A percentile compares a stretch with the other conserved stretches of the same genome.
Conservation (phyloP, 768 basidiomycete species). For the Leccinum fibrillosum region DNA sequence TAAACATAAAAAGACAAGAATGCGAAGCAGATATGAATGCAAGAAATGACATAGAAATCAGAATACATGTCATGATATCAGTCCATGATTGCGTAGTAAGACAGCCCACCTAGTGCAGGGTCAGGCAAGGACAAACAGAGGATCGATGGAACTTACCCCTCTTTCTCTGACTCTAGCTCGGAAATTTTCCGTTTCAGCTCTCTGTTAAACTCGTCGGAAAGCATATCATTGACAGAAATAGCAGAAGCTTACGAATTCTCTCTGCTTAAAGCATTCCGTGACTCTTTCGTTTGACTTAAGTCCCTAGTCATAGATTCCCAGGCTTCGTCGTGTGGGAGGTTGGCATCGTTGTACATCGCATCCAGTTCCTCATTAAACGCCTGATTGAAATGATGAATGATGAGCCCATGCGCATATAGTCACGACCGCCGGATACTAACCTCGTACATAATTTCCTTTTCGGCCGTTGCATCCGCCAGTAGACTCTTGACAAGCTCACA, state of each 20-base stretch:
- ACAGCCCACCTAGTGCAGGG: constrained; percentile 55
- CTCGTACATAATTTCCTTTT: constrained; percentile 94
- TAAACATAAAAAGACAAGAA: constrained; percentile 25
- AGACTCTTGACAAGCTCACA: constrained; percentile 78
- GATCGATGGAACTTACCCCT: constrained; percentile 57
- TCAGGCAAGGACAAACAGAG: constrained; percentile 8
- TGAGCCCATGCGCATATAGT: not conserved
- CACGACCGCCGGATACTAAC: constrained; percentile 39
- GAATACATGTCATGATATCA: constrained; percentile 35
- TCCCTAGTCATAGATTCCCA: constrained; percentile 77
- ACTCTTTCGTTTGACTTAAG: constrained; percentile 69
- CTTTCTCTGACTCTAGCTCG: constrained; percentile 70
- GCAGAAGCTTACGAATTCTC: constrained; percentile 71
- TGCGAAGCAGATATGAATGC: constrained; percentile 16
- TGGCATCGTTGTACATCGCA: constrained; percentile 82
- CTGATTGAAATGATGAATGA: constrained; percentile 36
- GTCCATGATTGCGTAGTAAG: constrained; percentile 48
- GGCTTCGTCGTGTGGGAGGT: constrained; percentile 80
- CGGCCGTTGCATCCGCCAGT: constrained; percentile 71
- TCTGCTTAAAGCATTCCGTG: constrained; percentile 65
- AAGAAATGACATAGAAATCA: constrained; percentile 21
- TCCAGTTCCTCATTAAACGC: constrained; percentile 95
- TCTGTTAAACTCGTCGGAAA: constrained; percentile 34
- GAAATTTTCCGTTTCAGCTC: constrained; percentile 66
- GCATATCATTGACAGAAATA: not conserved